phyloP scores from a whole-genome alignment of 208 protist species.

The Wallacemonas sp. region DNA sequence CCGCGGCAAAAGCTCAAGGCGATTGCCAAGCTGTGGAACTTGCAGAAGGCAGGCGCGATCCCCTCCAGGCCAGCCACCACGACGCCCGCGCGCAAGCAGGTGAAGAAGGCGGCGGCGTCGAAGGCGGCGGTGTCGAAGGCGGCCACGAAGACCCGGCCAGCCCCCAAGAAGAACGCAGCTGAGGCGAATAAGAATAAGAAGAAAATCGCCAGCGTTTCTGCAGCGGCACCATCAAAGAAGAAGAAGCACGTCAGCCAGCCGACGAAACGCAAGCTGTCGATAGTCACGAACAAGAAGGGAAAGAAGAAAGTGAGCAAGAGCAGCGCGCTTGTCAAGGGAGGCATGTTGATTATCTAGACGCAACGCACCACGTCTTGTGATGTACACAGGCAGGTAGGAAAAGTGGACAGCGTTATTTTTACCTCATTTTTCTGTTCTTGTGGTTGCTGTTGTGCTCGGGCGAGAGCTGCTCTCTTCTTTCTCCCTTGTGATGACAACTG shows the following conservation, averaged over 20 bases:
- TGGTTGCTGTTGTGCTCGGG: neutral
- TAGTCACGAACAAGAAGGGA: too few species aligned
- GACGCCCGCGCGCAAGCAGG: neutral
- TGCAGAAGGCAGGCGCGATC: constrained; percentile 5
- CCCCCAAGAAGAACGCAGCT: neutral
- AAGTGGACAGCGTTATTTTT: too few species aligned
- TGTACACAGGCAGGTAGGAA: too few species aligned
- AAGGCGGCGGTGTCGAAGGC: neutral
- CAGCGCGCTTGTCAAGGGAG: constrained; percentile 3
- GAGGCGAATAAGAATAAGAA: neutral
- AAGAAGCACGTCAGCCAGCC: too few species aligned
- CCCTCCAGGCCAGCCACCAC: neutral
- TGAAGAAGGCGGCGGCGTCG: neutral
- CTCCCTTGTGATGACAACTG: too few species aligned
- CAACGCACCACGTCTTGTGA: neutral
- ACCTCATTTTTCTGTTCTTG: constrained; percentile 12
- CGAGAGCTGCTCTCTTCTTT: too few species aligned
- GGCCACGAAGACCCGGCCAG: too few species aligned
- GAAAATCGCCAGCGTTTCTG: too few species aligned
- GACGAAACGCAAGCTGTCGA: too few species aligned
- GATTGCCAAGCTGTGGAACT: constrained; percentile 18
- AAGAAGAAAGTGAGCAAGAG: constrained; percentile 2
- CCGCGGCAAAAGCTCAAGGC: constrained; percentile 1
- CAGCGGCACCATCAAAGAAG: too few species aligned
- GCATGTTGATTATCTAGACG: constrained; percentile 7